phyloP scores from a whole-genome alignment of 2,329 filamentous ascomycete species.

The Aspergillus hortae region DNA sequence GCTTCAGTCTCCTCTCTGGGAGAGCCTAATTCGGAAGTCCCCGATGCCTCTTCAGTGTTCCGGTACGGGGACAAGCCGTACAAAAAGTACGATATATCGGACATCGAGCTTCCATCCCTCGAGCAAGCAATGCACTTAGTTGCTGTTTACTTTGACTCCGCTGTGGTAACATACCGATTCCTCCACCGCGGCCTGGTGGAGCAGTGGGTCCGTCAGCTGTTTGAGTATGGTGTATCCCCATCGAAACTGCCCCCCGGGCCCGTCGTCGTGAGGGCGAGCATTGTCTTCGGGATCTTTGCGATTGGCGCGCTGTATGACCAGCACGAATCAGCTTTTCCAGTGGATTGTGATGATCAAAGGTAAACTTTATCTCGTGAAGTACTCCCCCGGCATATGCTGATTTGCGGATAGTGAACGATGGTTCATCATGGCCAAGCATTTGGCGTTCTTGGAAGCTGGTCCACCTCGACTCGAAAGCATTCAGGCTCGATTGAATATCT shows the following conservation, averaged over 20 bases:
- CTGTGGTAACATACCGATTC: neutral
- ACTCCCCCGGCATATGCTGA: neutral
- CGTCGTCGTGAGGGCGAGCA: neutral
- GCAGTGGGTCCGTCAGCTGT: neutral
- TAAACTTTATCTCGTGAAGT: neutral
- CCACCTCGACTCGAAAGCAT: slow-evolving; percentile 8
- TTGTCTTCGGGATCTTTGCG: neutral
- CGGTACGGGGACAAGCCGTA: neutral
- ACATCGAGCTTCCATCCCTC: neutral
- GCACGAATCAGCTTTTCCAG: neutral
- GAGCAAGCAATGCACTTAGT: neutral
- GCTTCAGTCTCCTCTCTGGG: neutral
- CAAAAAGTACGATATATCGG: neutral
- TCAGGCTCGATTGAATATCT: slow-evolving; percentile 5
- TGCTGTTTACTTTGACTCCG: neutral
- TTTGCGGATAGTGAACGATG: neutral
- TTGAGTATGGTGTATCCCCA: neutral
- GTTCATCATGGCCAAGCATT: neutral
- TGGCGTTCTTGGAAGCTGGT: slow-evolving; percentile 10
- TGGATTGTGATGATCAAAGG: neutral
- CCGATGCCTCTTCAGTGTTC: neutral
- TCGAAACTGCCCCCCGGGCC: neutral
- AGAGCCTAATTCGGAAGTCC: neutral
- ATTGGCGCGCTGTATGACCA: neutral
- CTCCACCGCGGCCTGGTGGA: neutral